Evolutionary conservation across 768 basidiomycete species (phyloP).

Genomic region (Naganishia vaughanmartiniae): DNA sequence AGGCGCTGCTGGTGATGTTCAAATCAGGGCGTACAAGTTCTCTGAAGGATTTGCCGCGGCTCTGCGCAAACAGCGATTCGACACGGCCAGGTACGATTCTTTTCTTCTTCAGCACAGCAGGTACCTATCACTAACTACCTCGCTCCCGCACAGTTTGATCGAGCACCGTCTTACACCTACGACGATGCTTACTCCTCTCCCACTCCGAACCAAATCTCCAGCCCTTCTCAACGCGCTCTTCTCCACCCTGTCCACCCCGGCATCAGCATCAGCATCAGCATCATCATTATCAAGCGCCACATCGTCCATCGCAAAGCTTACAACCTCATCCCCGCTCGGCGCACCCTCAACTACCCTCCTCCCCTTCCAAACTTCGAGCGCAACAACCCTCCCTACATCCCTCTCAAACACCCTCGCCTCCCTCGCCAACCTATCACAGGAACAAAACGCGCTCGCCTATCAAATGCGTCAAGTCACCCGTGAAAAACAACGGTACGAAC

Average conservation of each 20-base stretch:
- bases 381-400: conserved; percentile 56
- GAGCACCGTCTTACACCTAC: conserved; percentile 79
- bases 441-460: conserved; percentile 89
- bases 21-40: conserved; percentile 83
- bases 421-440: conserved; percentile 78
- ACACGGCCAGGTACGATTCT: conserved; percentile 67
- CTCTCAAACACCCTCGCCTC: conserved; percentile 72
- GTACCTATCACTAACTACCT: conserved; percentile 27
- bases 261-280: conserved; percentile 27
- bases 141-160: conserved; percentile 61
- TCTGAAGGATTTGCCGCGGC: conserved; percentile 77
- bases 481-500: conserved; percentile 75
- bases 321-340: conserved; percentile 30
- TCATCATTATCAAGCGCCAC: conserved; percentile 10
- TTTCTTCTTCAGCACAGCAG: conserved; percentile 26
- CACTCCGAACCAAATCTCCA: conserved; percentile 78
- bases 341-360: conserved; percentile 57
- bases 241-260: conserved; percentile 60
- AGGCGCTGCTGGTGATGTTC: conserved; percentile 67
- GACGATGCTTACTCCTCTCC: conserved; percentile 79
- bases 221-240: conserved; percentile 76
- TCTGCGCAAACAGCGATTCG: conserved; percentile 78
- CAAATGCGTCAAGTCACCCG: conserved; percentile 80
- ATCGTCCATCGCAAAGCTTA: conserved; percentile 5
- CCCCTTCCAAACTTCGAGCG: conserved; percentile 60